Conservation (phyloP, 1,284 basidiomycete species). For the Athelia psychrophila region DNA sequence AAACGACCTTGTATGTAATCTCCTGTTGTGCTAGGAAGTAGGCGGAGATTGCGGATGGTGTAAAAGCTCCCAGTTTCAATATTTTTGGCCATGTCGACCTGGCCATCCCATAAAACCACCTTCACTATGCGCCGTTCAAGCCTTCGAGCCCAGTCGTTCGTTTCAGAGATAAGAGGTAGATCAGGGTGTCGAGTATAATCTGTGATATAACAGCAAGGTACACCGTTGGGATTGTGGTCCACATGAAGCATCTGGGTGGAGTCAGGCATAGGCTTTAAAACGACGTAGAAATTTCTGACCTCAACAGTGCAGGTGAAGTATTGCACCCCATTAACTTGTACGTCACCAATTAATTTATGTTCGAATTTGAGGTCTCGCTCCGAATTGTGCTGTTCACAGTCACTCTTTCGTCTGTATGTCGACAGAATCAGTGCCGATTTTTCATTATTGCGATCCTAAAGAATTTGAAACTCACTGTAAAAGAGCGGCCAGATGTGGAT, state of each 20-base stretch:
- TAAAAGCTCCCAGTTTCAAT: slow-evolving; percentile 43
- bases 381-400: slow-evolving; percentile 32
- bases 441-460: background rate
- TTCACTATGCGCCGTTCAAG: slow-evolving; percentile 52
- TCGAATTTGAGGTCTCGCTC: slow-evolving; percentile 32
- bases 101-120: slow-evolving; percentile 47
- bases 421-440: slow-evolving; percentile 6
- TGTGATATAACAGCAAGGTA: slow-evolving; percentile 52
- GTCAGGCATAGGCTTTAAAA: slow-evolving; percentile 2
- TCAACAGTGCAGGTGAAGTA: slow-evolving; percentile 60
- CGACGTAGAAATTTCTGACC: slow-evolving; percentile 29
- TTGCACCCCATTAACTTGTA: slow-evolving; percentile 19
- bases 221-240: slow-evolving; percentile 27
- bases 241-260: slow-evolving; percentile 44
- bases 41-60: slow-evolving; percentile 47
- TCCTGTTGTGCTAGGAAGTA: slow-evolving; percentile 33
- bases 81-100: slow-evolving; percentile 38
- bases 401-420: slow-evolving; percentile 48
- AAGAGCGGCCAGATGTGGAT: slow-evolving; percentile 42
- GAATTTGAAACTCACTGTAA: slow-evolving; percentile 45
- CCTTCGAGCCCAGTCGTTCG: slow-evolving; percentile 33
- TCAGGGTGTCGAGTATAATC: slow-evolving; percentile 59
- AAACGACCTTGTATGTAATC: slow-evolving; percentile 41
- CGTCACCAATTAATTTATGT: slow-evolving; percentile 45
- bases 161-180: slow-evolving; percentile 28